Conservation (phyloP, 2,329 filamentous ascomycete species). For the Paecilomyces sp. region DNA sequence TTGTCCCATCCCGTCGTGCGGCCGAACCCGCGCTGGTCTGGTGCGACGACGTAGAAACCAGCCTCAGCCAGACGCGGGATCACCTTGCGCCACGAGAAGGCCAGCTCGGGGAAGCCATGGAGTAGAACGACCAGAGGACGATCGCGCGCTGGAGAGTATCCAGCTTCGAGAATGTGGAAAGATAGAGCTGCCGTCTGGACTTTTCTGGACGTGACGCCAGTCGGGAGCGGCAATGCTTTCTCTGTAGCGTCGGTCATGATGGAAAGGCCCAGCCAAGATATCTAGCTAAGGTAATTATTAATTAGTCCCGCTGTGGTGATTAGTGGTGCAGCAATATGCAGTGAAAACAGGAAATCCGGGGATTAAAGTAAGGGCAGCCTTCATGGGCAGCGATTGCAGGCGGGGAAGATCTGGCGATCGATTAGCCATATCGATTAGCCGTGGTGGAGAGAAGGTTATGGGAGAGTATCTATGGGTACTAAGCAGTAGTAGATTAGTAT, state of each 20-base stretch:
- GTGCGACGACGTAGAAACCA: slow-evolving; percentile 60
- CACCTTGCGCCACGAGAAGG: slow-evolving; percentile 62
- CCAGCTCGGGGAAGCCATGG: slow-evolving; percentile 63
- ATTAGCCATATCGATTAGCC: slow-evolving; percentile 9
- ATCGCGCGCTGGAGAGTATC: slow-evolving; percentile 29
- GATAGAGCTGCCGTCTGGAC: slow-evolving; percentile 54
- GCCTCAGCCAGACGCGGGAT: slow-evolving; percentile 51
- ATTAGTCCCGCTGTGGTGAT: neutral
- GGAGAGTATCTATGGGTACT: too few relatives aligned
- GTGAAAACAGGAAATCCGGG: neutral
- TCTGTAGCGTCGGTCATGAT: neutral
- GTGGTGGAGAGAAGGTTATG: neutral
- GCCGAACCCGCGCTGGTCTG: slow-evolving; percentile 62
- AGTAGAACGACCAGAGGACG: slow-evolving; percentile 54
- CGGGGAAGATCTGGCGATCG: neutral
- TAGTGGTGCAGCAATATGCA: neutral
- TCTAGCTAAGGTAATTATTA: neutral
- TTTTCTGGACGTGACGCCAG: slow-evolving; percentile 49
- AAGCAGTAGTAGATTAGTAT: too few relatives aligned
- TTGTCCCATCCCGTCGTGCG: slow-evolving; percentile 57
- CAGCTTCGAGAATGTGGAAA: slow-evolving; percentile 55
- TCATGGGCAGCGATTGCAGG: neutral
- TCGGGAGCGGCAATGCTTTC: slow-evolving; percentile 44
- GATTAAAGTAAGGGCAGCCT: neutral
- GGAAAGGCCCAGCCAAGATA: too few relatives aligned